A percentile compares a stretch with the other conserved stretches of the same genome.
phyloP scores from a whole-genome alignment of 1,284 basidiomycete species.

The Stygiomarasmius scandens region DNA sequence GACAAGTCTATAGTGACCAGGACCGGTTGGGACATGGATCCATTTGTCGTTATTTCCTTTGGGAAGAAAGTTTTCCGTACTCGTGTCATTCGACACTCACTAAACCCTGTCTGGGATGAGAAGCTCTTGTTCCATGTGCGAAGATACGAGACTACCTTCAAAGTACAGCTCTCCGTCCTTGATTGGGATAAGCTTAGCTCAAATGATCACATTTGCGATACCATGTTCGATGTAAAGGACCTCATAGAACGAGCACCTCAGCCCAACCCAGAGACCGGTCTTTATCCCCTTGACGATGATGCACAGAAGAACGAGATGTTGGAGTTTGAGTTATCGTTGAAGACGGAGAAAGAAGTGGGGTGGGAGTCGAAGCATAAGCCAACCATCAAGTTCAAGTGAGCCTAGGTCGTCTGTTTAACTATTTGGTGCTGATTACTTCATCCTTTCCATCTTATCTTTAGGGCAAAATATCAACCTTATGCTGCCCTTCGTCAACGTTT shows the following conservation, averaged over 20 bases:
- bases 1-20: slow-evolving; percentile 62
- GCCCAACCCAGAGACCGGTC: slow-evolving; percentile 70
- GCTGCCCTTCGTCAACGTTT: slow-evolving; percentile 88
- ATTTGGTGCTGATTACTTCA: slow-evolving; percentile 14
- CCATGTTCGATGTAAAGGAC: slow-evolving; percentile 68
- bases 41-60: slow-evolving; percentile 94
- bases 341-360: slow-evolving; percentile 54
- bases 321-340: slow-evolving; percentile 63
- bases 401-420: no score
- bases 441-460: slow-evolving; percentile 25
- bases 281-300: slow-evolving; percentile 63
- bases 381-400: slow-evolving; percentile 63
- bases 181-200: slow-evolving; percentile 95
- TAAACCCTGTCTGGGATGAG: slow-evolving; percentile 94
- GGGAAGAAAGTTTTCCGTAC: slow-evolving; percentile 97
- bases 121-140: slow-evolving; percentile 96
- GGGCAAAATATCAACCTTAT: slow-evolving; percentile 95
- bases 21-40: slow-evolving; percentile 95
- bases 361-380: slow-evolving; percentile 73
- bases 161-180: slow-evolving; percentile 80
- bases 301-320: slow-evolving; percentile 56
- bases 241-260: slow-evolving; percentile 76
- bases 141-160: slow-evolving; percentile 79
- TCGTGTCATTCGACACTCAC: slow-evolving; percentile 84
- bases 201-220: slow-evolving; percentile 87